Percentiles rank a stretch among this genome's conserved stretches.
These are phyloP conservation scores for Straminergon stramineum DNA, from an alignment of 225 moss, liverwort and hornwort genomes.

Conservation along the genomic window DNA sequence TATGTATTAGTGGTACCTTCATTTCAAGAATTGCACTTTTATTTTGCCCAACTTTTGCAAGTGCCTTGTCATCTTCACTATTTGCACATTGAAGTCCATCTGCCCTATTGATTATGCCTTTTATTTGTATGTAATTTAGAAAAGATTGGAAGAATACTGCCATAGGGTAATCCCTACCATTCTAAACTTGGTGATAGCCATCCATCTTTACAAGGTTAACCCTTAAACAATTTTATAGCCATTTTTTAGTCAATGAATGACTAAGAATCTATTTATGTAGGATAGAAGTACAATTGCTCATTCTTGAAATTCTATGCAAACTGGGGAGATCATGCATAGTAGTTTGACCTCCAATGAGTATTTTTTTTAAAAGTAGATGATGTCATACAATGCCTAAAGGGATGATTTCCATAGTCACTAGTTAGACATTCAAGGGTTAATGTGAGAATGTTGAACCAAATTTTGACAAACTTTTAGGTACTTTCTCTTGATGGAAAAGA, in stretches of 20 bases:
- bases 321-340: no score
- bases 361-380: no score
- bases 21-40: background rate
- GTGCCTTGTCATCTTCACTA: background rate
- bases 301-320: no score
- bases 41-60: background rate
- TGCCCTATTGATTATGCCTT: rapidly evolving
- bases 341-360: no score
- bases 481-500: background rate
- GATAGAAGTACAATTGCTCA: no score
- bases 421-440: no score
- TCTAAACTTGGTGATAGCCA: background rate
- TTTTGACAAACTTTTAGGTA: background rate
- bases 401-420: no score
- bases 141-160: background rate
- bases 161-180: background rate
- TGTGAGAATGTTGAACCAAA: background rate
- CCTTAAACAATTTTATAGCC: no score
- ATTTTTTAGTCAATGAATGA: no score
- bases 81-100: background rate
- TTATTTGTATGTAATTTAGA: background rate
- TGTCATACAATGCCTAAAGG: no score
- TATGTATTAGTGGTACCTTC: rapidly evolving
- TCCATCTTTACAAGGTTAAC: no score
- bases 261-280: no score